phyloP scores from a whole-genome alignment of 1,139 yeast species.

The Hansenula anomala region DNA sequence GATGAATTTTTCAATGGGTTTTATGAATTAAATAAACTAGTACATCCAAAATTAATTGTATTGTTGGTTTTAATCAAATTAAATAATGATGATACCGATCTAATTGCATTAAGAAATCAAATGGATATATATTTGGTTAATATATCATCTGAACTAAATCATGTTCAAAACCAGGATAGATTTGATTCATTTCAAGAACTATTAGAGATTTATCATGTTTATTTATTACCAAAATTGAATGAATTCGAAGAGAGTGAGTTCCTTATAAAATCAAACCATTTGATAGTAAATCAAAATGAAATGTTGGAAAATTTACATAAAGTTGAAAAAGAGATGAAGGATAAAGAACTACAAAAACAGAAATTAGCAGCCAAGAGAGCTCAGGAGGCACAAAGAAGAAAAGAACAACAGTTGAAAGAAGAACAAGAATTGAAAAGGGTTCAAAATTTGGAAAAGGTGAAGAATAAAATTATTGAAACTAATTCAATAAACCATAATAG shows the following conservation, averaged over 20 bases:
- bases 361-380: constrained; percentile 8
- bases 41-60: constrained; percentile 16
- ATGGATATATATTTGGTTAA: constrained; percentile 16
- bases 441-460: neutral
- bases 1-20: constrained; percentile 12
- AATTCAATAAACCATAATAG: neutral
- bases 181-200: constrained; percentile 10
- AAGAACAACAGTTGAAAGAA: constrained; percentile 7
- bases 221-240: constrained; percentile 15
- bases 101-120: constrained; percentile 11
- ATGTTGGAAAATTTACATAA: constrained; percentile 8
- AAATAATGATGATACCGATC: constrained; percentile 14
- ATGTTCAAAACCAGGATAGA: neutral
- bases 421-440: neutral
- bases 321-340: constrained; percentile 6
- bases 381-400: constrained; percentile 7
- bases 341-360: constrained; percentile 5
- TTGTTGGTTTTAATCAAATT: constrained; percentile 17
- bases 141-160: neutral
- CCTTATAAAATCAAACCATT: constrained; percentile 15
- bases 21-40: constrained; percentile 5
- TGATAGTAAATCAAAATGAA: constrained; percentile 6
- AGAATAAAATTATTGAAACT: neutral
- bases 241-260: constrained; percentile 16
- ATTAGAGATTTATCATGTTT: constrained; percentile 18